phyloP scores from a whole-genome alignment of 768 basidiomycete species.

The Rhizopogon roseolus region DNA sequence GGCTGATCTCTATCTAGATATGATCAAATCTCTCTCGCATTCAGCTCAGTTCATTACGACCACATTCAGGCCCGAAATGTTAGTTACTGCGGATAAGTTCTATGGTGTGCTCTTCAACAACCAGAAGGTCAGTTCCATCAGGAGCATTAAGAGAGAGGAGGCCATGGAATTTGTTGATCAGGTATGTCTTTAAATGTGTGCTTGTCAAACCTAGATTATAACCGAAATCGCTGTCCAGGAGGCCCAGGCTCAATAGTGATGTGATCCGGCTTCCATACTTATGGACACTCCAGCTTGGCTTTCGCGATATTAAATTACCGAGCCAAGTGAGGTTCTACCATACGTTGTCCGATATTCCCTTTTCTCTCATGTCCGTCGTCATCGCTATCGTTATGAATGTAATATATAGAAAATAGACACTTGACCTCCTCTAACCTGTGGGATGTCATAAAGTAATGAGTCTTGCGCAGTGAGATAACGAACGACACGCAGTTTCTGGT shows the following conservation, averaged over 20 bases:
- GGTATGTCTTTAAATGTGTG: constrained; percentile 31
- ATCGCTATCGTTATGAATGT: not conserved
- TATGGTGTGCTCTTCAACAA: constrained; percentile 97
- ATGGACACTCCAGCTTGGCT: not conserved
- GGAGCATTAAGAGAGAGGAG: constrained; percentile 82
- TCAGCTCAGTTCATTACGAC: constrained; percentile 97
- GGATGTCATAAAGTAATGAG: not conserved
- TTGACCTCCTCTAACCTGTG: not conserved
- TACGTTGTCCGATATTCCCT: not conserved
- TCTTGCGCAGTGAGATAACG: not conserved
- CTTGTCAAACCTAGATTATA: not conserved
- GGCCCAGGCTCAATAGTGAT: constrained; percentile 41
- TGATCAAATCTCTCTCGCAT: constrained; percentile 88
- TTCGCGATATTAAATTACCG: no score
- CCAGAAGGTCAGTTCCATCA: constrained; percentile 90
- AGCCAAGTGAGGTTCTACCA: not conserved
- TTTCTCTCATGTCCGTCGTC: not conserved
- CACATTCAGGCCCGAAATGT: constrained; percentile 97
- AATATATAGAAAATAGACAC: not conserved
- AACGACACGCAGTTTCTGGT: not conserved
- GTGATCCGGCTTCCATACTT: not conserved
- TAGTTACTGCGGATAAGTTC: constrained; percentile 93
- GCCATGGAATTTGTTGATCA: constrained; percentile 95
- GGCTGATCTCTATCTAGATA: constrained; percentile 27
- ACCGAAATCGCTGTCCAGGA: constrained; percentile 26